phyloP scores from a whole-genome alignment of 768 basidiomycete genomes.

The Russula griseocarnosa region DNA sequence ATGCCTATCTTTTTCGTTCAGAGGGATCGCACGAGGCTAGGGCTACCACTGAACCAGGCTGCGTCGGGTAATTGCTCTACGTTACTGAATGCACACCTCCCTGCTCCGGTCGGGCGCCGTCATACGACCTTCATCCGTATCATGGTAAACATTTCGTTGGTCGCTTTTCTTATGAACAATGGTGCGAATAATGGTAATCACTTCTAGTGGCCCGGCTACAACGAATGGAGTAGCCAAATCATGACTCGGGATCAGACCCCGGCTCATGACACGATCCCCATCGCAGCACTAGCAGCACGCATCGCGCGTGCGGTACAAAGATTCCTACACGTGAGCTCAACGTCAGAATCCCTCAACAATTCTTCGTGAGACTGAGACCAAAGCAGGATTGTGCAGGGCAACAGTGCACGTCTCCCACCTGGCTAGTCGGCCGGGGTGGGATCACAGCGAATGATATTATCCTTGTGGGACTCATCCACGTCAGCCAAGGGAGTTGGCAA shows the following conservation, averaged over 20 bases:
- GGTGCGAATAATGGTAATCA: too few relatives aligned
- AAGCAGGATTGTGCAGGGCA: not conserved
- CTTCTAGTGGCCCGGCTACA: constrained; percentile 21
- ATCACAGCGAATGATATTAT: constrained; percentile 17
- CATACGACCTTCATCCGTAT: constrained; percentile 10
- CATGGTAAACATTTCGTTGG: not conserved
- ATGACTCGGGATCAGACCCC: constrained; percentile 15
- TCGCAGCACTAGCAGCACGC: too few relatives aligned
- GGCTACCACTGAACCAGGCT: not conserved
- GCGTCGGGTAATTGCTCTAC: not conserved
- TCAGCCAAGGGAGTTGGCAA: constrained; percentile 13
- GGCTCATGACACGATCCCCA: not conserved
- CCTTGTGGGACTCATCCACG: constrained; percentile 19
- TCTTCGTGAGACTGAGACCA: not conserved
- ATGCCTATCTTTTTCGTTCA: constrained; percentile 24
- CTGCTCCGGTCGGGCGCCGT: constrained; percentile 1
- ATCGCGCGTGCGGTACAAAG: constrained; percentile 9
- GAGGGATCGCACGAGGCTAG: not conserved
- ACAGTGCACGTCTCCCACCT: not conserved
- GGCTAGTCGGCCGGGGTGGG: constrained; percentile 9
- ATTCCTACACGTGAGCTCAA: constrained; percentile 13
- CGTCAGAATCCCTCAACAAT: not conserved
- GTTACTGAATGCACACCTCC: not conserved
- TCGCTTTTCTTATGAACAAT: not conserved
- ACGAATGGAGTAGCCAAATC: constrained; percentile 1